A percentile compares a stretch with the other conserved stretches of the same genome.
phyloP scores from a whole-genome alignment of 208 protist species.

The Leishmania arabica region DNA sequence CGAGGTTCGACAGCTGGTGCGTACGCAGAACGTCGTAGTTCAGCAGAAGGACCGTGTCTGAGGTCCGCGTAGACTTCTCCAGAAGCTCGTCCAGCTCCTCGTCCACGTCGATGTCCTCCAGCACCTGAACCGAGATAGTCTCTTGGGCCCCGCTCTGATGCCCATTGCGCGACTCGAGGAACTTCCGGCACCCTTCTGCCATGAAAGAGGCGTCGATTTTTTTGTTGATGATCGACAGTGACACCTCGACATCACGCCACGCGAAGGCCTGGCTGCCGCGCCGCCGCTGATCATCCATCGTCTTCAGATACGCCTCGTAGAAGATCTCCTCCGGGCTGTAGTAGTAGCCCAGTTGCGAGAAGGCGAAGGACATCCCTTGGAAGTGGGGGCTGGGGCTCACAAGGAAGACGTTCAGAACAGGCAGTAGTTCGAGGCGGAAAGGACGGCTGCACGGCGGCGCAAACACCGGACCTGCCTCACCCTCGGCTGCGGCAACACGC shows the following conservation, averaged over 20 bases:
- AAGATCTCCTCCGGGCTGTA: conserved; percentile 91
- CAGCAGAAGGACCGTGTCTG: conserved; percentile 70
- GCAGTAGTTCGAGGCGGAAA: conserved; percentile 65
- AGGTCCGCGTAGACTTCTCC: conserved; percentile 53
- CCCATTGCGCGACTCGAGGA: conserved; percentile 68
- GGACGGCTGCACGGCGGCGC: conserved; percentile 43
- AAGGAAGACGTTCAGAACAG: conserved; percentile 85
- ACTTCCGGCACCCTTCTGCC: conserved; percentile 77
- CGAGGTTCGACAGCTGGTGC: conserved; percentile 57
- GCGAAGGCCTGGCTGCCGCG: conserved; percentile 87
- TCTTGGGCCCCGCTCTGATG: conserved; percentile 25
- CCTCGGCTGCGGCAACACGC: conserved; percentile 9
- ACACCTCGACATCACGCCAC: conserved; percentile 89
- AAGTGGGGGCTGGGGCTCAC: conserved; percentile 87
- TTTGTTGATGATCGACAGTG: conserved; percentile 88
- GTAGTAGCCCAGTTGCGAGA: conserved; percentile 80
- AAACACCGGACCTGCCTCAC: conserved; percentile 32
- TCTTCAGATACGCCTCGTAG: conserved; percentile 91
- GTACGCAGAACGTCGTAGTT: conserved; percentile 82
- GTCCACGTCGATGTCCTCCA: conserved; percentile 76
- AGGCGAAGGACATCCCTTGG: conserved; percentile 84
- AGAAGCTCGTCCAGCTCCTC: conserved; percentile 73
- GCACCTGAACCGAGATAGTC: conserved; percentile 58
- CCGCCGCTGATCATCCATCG: conserved; percentile 80
- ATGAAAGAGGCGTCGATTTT: conserved; percentile 81